These are phyloP conservation scores for Acephala macrosclerotiorum DNA, from an alignment of 2,329 filamentous ascomycete species.

Conservation along the genomic window DNA sequence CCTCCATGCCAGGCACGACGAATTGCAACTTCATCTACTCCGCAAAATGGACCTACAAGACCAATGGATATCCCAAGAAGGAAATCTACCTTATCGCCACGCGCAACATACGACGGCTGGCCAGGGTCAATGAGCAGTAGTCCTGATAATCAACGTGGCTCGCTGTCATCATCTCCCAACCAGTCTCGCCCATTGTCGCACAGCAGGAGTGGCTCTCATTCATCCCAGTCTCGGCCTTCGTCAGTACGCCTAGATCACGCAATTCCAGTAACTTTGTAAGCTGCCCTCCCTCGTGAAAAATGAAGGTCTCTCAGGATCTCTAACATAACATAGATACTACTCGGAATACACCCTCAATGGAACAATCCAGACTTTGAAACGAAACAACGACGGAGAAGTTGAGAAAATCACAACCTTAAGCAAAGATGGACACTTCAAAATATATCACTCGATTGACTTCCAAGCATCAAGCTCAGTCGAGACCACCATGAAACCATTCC, in stretches of 20 bases:
- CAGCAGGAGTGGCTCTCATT: slow-evolving; percentile 27
- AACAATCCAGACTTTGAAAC: slow-evolving; percentile 24
- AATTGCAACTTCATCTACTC: background rate
- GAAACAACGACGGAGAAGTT: slow-evolving; percentile 30
- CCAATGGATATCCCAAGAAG: slow-evolving; percentile 26
- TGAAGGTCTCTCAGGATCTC: no score
- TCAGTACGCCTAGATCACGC: slow-evolving; percentile 25
- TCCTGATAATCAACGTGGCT: slow-evolving; percentile 19
- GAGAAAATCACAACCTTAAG: slow-evolving; percentile 25
- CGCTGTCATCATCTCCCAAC: slow-evolving; percentile 24
- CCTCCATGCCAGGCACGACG: slow-evolving; percentile 12
- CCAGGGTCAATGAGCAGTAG: slow-evolving; percentile 16
- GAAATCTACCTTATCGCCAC: slow-evolving; percentile 18
- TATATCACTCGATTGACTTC: slow-evolving; percentile 31
- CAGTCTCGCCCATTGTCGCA: slow-evolving; percentile 12
- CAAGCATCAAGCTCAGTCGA: slow-evolving; percentile 18
- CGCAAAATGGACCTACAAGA: slow-evolving; percentile 6
- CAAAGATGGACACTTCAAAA: slow-evolving; percentile 26
- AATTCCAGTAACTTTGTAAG: slow-evolving; percentile 28
- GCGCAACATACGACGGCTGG: slow-evolving; percentile 23
- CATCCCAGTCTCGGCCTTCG: slow-evolving; percentile 22
- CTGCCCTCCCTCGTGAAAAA: background rate
- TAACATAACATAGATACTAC: slow-evolving; percentile 21
- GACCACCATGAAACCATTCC: slow-evolving; percentile 37
- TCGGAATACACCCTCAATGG: slow-evolving; percentile 20